Evolutionary conservation across 2,329 filamentous ascomycete genomes (phyloP).

Genomic region (Ophiostoma populinum): DNA sequence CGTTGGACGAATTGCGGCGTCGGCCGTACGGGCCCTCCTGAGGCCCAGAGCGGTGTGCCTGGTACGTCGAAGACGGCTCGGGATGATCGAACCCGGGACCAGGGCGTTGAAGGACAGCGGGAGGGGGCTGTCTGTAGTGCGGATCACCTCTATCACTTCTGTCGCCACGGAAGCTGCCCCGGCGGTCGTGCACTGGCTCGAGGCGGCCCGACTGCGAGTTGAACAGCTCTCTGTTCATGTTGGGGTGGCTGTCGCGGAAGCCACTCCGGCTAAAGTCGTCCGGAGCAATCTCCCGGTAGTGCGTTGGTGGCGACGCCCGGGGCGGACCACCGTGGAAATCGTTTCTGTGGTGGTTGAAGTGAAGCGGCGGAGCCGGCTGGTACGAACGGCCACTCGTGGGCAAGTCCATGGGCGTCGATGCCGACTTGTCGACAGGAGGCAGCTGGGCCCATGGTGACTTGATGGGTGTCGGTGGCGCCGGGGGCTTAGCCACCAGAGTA

Average conservation of each 20-base stretch:
- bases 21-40: constrained; percentile 55
- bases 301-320: constrained; percentile 16
- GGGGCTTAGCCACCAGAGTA: constrained; percentile 55
- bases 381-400: constrained; percentile 14
- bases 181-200: constrained; percentile 69
- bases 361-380: background rate
- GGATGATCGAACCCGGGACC: constrained; percentile 32
- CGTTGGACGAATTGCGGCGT: constrained; percentile 74
- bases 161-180: constrained; percentile 52
- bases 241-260: constrained; percentile 54
- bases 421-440: constrained; percentile 67
- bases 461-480: constrained; percentile 46
- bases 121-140: constrained; percentile 45
- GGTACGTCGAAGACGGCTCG: constrained; percentile 75
- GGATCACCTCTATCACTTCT: no score
- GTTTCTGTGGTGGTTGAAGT: constrained; percentile 17
- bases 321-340: constrained; percentile 29
- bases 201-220: constrained; percentile 93
- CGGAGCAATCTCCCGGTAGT: constrained; percentile 69
- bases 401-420: constrained; percentile 47
- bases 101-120: constrained; percentile 58
- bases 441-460: constrained; percentile 88
- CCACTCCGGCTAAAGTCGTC: constrained; percentile 80
- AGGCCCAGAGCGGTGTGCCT: constrained; percentile 50
- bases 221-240: constrained; percentile 60